Conservation (phyloP, 805 yeast genomes). For the Starmerella stellata region DNA sequence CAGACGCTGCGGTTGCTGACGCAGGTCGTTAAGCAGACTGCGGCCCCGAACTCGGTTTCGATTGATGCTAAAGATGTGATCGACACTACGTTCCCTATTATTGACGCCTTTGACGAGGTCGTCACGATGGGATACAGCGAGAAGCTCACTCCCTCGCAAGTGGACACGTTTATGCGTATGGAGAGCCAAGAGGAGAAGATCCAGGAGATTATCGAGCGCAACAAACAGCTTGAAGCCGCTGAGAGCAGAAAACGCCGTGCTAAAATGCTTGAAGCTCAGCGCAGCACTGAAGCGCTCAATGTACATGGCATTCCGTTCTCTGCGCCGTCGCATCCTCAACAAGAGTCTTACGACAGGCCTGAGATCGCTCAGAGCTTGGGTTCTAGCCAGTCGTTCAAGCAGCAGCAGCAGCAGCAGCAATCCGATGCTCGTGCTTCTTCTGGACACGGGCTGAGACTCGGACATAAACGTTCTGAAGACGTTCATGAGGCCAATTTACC, state of each 20-base stretch:
- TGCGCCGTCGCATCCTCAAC: conserved; percentile 1
- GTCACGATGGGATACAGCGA: conserved; percentile 80
- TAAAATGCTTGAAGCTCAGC: conserved; percentile 46
- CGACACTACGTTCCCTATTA: conserved; percentile 69
- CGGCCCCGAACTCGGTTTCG: conserved; percentile 19
- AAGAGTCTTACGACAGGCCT: conserved; percentile 3
- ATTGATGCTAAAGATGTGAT: conserved; percentile 64
- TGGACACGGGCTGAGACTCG: neutral
- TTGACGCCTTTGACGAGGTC: conserved; percentile 87
- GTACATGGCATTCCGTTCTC: neutral
- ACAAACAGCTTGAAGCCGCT: conserved; percentile 89
- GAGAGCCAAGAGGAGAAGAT: conserved; percentile 97
- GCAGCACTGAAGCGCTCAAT: conserved; percentile 25
- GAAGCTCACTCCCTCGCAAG: conserved; percentile 61
- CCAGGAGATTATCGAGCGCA: conserved; percentile 91
- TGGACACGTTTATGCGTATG: conserved; percentile 82
- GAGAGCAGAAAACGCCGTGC: conserved; percentile 95
- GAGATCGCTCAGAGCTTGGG: neutral
- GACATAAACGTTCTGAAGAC: neutral
- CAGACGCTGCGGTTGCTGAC: conserved; percentile 76
- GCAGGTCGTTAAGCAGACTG: conserved; percentile 57
- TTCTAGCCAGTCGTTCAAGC: neutral
- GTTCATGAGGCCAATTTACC: neutral
- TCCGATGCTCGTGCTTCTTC: neutral
- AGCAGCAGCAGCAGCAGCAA: neutral